Base-by-base conservation (phyloP, 2,329 filamentous ascomycete genomes). In the Stachybotrys chlorohalonatus region DNA sequence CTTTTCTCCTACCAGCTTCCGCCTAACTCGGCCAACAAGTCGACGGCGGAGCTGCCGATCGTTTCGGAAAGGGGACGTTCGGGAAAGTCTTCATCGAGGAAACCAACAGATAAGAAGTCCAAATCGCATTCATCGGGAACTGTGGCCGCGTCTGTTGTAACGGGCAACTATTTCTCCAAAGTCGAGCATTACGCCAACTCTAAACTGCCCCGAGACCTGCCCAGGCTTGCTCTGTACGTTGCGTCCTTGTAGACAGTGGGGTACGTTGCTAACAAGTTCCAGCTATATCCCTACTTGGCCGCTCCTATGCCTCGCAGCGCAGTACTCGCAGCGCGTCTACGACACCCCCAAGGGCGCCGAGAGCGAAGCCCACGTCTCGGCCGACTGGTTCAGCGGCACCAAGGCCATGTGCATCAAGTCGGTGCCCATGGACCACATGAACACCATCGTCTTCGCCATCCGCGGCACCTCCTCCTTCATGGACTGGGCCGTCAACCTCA, bases 381-480 rank as follows among this genome's bases (percentile, higher is more conserved):
- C 87, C 4, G 83, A 91, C 67, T 88, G 85, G 79, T 77, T 78
- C 17, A 77, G 80, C 4, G 89, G 89, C n/a, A 87, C 89, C 1
- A 93, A 92, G 66, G 87, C 90, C 30, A 93, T 93, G 85, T 84
- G 89, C 15, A 85, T 95, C 65, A 93, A 92, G 65, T 90, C 86
- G 0, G 79, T 92, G 0, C 83, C 89, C 1, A 83, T 91, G 66
- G 89, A 94, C 63, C 78, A 89, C 62, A 84, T 86, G 73, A 83
- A 89, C 65, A 85, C 86, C 16, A 86, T 95, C 54, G 86, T 95
- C 11, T 89, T 95, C 63, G 89, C 90, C 13, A 89, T 95, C 58
- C 83, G 90, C 17, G 90, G 90, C 17, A 90, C 85, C 1, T 83
- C 89, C 30, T 87, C 83, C 7, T 88, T 94, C 61, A 84, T 88